phyloP scores from a whole-genome alignment of 768 basidiomycete species.

The Exsudoporus frostii region DNA sequence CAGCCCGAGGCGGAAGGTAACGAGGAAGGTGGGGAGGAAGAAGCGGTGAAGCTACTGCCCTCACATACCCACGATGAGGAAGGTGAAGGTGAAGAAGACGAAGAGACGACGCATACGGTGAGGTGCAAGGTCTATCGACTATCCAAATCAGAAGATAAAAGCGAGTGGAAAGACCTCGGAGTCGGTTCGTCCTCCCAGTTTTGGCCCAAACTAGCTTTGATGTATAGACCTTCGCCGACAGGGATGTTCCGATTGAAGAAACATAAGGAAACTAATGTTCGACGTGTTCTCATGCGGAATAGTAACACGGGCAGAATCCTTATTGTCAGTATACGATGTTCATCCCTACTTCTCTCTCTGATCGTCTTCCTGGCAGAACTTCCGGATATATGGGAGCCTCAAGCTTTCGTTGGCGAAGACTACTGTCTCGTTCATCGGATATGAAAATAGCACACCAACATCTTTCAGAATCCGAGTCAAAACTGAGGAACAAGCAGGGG shows the following conservation, averaged over 20 bases:
- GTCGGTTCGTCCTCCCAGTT: slow-evolving; percentile 46
- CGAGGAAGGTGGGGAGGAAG: slow-evolving; percentile 32
- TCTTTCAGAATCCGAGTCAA: slow-evolving; percentile 63
- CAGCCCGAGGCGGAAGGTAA: slow-evolving; percentile 25
- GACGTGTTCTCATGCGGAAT: slow-evolving; percentile 68
- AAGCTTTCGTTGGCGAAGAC: slow-evolving; percentile 53
- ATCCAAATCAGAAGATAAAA: slow-evolving; percentile 44
- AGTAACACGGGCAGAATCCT: slow-evolving; percentile 72
- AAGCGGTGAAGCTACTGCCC: slow-evolving; percentile 19
- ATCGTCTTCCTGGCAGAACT: slow-evolving; percentile 53
- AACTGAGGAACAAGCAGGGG: slow-evolving; percentile 54
- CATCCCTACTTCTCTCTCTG: neutral
- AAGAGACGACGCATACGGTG: slow-evolving; percentile 59
- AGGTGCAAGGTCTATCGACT: slow-evolving; percentile 64
- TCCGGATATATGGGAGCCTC: slow-evolving; percentile 59
- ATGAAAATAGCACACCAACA: slow-evolving; percentile 52
- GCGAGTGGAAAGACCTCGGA: slow-evolving; percentile 66
- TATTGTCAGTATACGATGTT: slow-evolving; percentile 49
- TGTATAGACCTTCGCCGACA: slow-evolving; percentile 23
- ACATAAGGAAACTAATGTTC: slow-evolving; percentile 56
- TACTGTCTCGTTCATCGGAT: slow-evolving; percentile 63
- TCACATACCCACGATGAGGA: slow-evolving; percentile 55
- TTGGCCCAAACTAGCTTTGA: neutral
- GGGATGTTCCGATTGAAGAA: slow-evolving; percentile 72
- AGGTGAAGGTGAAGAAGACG: slow-evolving; percentile 80